These are phyloP conservation scores for Trichoderma endophyticum DNA, from an alignment of 2,329 filamentous ascomycete species.

Conservation along the genomic window DNA sequence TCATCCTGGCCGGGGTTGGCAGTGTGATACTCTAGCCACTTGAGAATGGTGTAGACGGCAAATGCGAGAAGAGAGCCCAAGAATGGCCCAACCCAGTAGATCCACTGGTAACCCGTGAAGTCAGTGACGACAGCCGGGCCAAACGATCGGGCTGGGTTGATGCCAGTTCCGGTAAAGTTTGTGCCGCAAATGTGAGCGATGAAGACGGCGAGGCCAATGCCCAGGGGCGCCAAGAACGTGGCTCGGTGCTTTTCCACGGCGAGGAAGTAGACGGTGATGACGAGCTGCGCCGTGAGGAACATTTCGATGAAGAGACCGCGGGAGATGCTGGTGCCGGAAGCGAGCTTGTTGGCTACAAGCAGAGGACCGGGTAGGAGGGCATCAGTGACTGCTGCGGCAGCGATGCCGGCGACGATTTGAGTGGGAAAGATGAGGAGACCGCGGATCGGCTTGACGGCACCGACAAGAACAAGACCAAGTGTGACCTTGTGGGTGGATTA, in stretches of 20 bases:
- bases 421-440: conserved; percentile 51
- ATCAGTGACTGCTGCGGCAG: conserved; percentile 55
- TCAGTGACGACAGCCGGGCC: conserved; percentile 45
- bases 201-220: conserved; percentile 69
- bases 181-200: conserved; percentile 49
- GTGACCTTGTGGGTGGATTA: conserved; percentile 41
- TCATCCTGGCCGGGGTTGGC: conserved; percentile 49
- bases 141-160: conserved; percentile 52
- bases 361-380: conserved; percentile 57
- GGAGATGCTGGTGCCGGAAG: conserved; percentile 46
- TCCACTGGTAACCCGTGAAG: conserved; percentile 50
- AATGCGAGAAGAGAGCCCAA: conserved; percentile 49
- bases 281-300: conserved; percentile 61
- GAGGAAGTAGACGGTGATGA: conserved; percentile 65
- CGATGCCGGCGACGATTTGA: conserved; percentile 58
- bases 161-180: conserved; percentile 46
- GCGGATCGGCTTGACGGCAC: conserved; percentile 52
- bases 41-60: conserved; percentile 49
- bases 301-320: conserved; percentile 66
- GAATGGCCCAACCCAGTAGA: conserved; percentile 54
- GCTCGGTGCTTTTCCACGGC: conserved; percentile 71
- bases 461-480: conserved; percentile 56
- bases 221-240: conserved; percentile 68
- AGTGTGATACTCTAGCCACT: conserved; percentile 49
- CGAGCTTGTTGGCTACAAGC: conserved; percentile 54